Base-by-base conservation (phyloP, 2,329 filamentous ascomycete species). In the Cladosporium oxysporum region DNA sequence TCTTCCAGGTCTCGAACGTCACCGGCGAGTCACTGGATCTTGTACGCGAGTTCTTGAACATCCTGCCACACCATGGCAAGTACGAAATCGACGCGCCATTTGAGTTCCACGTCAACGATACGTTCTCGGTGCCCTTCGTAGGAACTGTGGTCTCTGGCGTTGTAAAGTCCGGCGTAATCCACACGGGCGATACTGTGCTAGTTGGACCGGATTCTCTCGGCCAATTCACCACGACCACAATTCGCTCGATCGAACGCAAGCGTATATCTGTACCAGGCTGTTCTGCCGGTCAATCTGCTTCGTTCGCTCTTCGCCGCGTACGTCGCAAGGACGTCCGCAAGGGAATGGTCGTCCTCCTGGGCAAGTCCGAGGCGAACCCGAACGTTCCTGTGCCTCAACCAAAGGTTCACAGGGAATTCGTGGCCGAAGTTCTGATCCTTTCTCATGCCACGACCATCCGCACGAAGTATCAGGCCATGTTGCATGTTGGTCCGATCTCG, bases 1-100 rank as follows among this genome's bases (percentile, higher is more conserved):
- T 99, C 69, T 99, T 99, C 81, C 93, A 98, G 75, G 93, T 99
- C 12, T 98, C 94, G 71, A 99, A 99, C 75, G 95, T 99, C 35
- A 98, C 95, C 0, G 95, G 95, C 55, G 87, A 96, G 78, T 92
- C 91, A 68, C 85, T 99, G 55, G 91, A 97, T 69, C 85, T 97
- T 5, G 93, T 99, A 5, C 90, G 94, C 64, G 91, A 90, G 0
- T 99, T 99, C 78, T 81, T 99, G 64, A 98, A 98, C 74, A 96
- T 98, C 68, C 84, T 99, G 3, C 95, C 95, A 0, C 93, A 97
- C 71, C 92, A 97, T 72, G 94, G 94, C 59, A 91, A 94, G 68
- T 98, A 98, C 77, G 91, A 98, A 76, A 84, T 89, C 21, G 89
- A 92, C 57, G 92, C 91, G 0, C 90, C 93, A 0, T 96, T 98